Percentiles rank a stretch among this genome's conserved stretches.
Evolutionary conservation across 2,329 filamentous ascomycete genomes (phyloP).

Genomic region (Neofusicoccum umdonicola): DNA sequence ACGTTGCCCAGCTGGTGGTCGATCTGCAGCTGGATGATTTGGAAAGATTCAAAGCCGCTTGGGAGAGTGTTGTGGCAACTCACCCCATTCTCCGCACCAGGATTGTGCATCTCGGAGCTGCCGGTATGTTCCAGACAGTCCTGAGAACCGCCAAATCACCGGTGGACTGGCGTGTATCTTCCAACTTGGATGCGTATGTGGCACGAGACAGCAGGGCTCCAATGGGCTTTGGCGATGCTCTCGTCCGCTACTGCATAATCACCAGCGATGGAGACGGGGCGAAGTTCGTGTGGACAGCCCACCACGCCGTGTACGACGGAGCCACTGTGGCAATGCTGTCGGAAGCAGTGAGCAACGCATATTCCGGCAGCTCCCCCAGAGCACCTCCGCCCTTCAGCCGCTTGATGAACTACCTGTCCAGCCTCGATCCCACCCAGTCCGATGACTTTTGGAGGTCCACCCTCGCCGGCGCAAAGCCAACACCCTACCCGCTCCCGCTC

Average conservation of each 20-base stretch:
- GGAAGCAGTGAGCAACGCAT: conserved; percentile 29
- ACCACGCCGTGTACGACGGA: conserved; percentile 38
- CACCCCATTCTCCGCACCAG: conserved; percentile 33
- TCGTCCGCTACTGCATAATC: conserved; percentile 40
- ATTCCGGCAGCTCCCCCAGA: conserved; percentile 16
- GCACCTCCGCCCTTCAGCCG: conserved; percentile 40
- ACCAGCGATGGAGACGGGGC: conserved; percentile 17
- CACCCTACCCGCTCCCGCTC: conserved; percentile 42
- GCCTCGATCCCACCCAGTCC: conserved; percentile 40
- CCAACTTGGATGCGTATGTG: conserved; percentile 33
- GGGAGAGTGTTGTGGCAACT: conserved; percentile 30
- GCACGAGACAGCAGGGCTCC: conserved; percentile 29
- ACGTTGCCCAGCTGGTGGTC: conserved; percentile 38
- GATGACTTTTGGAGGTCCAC: conserved; percentile 49
- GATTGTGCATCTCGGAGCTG: background rate
- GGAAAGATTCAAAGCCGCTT: conserved; percentile 34
- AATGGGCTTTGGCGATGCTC: conserved; percentile 40
- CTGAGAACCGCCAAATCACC: background rate
- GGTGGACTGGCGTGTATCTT: background rate
- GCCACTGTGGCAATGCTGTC: conserved; percentile 34
- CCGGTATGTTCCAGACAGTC: conserved; percentile 17
- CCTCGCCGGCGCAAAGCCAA: conserved; percentile 40
- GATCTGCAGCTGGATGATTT: conserved; percentile 32
- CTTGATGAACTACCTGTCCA: conserved; percentile 50
- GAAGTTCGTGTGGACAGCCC: conserved; percentile 58